phyloP scores from a whole-genome alignment of 345 rosid species.

The Eucalyptus coolabah region DNA sequence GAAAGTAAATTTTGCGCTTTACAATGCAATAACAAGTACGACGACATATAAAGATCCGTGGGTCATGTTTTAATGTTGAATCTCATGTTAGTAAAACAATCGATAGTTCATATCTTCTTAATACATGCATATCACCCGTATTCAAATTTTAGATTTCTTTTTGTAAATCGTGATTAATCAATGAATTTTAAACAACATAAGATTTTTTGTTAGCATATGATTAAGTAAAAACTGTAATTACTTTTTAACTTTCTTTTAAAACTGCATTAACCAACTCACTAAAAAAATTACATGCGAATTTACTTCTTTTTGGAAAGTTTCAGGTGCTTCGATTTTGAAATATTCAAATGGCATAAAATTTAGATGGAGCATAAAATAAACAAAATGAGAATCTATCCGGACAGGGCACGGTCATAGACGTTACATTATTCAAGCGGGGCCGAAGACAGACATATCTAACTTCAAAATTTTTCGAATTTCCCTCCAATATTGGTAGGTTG shows the following conservation, averaged over 20 bases:
- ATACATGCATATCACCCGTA: rapidly evolving
- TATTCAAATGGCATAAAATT: not conserved
- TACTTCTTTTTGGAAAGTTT: too few species aligned
- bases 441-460: not conserved
- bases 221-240: not conserved
- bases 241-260: not conserved
- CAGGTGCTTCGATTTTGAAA: rapidly evolving
- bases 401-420: not conserved
- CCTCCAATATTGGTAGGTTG: not conserved
- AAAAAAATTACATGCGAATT: not conserved
- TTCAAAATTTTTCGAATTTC: not conserved
- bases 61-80: not conserved
- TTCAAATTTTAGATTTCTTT: not conserved
- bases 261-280: not conserved
- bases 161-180: rapidly evolving
- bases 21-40: not conserved
- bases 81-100: not conserved
- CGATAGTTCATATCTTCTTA: not conserved
- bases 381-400: not conserved
- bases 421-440: not conserved
- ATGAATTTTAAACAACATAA: not conserved
- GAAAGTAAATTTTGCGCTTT: not conserved
- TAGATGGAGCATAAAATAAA: not conserved
- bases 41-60: rapidly evolving
- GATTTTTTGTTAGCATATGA: not conserved